phyloP scores from a whole-genome alignment of 495 filamentous ascomycete species.

The Massariosphaeria phaeospora region DNA sequence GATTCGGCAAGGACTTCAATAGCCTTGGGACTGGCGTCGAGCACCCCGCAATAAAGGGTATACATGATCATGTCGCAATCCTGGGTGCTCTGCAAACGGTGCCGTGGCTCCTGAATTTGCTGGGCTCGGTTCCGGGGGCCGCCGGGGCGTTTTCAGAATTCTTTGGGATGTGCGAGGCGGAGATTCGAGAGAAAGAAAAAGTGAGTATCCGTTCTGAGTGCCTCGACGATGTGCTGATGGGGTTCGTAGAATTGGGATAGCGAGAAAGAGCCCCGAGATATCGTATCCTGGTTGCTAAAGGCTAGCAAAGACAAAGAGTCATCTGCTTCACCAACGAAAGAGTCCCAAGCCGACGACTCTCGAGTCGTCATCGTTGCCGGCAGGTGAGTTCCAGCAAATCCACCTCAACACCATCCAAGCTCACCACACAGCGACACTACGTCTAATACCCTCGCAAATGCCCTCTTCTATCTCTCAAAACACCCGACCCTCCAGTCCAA shows the following conservation, averaged over 20 bases:
- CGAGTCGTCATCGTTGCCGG: conserved; percentile 32
- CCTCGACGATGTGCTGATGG: not conserved
- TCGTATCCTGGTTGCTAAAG: conserved; percentile 23
- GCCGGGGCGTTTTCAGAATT: conserved; percentile 9
- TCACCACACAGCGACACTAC: conserved; percentile 31
- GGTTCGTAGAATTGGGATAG: not conserved
- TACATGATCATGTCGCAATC: conserved; percentile 28
- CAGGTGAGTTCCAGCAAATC: conserved; percentile 1
- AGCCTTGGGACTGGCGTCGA: conserved; percentile 31
- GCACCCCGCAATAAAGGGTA: conserved; percentile 22
- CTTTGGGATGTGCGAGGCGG: conserved; percentile 8
- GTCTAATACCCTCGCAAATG: conserved; percentile 23
- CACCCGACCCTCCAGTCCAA: conserved; percentile 17
- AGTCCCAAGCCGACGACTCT: conserved; percentile 21
- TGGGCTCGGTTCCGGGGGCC: conserved; percentile 13
- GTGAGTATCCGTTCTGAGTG: conserved; percentile 1
- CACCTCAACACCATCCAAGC: not conserved
- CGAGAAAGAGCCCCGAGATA: conserved; percentile 17
- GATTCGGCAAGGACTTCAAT: conserved; percentile 40
- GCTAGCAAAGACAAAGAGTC: conserved; percentile 17
- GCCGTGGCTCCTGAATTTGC: conserved; percentile 20
- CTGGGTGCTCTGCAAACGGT: conserved; percentile 20
- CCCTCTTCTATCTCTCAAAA: conserved; percentile 31
- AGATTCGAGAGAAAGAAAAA: conserved; percentile 14
- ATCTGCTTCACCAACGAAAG: conserved; percentile 7